These are phyloP conservation scores for Calonectria multiphialidica DNA, from an alignment of 2,329 filamentous ascomycete genomes.

Conservation along the genomic window DNA sequence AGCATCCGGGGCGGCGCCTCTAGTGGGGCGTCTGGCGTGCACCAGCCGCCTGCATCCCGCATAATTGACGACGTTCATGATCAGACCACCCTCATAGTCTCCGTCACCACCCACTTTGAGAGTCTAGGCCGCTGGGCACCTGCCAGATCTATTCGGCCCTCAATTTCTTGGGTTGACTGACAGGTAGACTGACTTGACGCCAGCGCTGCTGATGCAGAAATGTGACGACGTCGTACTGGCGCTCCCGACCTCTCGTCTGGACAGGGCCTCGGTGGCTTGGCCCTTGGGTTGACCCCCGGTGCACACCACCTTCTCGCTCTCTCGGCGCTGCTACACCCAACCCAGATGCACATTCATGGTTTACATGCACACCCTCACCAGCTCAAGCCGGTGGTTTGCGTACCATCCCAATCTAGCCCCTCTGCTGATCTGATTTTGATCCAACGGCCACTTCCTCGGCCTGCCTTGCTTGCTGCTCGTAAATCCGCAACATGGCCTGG, in stretches of 20 bases:
- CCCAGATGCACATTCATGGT: slow-evolving; percentile 27
- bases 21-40: slow-evolving; percentile 28
- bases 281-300: slow-evolving; percentile 34
- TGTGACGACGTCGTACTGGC: slow-evolving; percentile 22
- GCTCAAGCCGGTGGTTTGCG: slow-evolving; percentile 10
- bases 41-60: slow-evolving; percentile 17
- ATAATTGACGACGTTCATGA: slow-evolving; percentile 20
- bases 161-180: slow-evolving; percentile 14
- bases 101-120: slow-evolving; percentile 24
- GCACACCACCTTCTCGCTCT: slow-evolving; percentile 41
- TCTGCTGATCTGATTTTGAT: slow-evolving; percentile 38
- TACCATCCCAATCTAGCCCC: slow-evolving; percentile 25
- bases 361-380: slow-evolving; percentile 37
- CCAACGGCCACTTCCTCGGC: slow-evolving; percentile 29
- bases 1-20: slow-evolving; percentile 11
- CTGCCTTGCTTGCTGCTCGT: slow-evolving; percentile 33
- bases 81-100: slow-evolving; percentile 34
- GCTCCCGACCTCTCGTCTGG: slow-evolving; percentile 32
- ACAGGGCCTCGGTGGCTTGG: slow-evolving; percentile 26
- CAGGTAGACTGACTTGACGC: slow-evolving; percentile 15
- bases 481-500: slow-evolving; percentile 30
- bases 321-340: slow-evolving; percentile 32
- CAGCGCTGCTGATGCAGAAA: slow-evolving; percentile 2
- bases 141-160: slow-evolving; percentile 21
- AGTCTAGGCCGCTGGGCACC: background rate